Base-by-base conservation (phyloP, 768 basidiomycete genomes). In the Auricularia sp. region DNA sequence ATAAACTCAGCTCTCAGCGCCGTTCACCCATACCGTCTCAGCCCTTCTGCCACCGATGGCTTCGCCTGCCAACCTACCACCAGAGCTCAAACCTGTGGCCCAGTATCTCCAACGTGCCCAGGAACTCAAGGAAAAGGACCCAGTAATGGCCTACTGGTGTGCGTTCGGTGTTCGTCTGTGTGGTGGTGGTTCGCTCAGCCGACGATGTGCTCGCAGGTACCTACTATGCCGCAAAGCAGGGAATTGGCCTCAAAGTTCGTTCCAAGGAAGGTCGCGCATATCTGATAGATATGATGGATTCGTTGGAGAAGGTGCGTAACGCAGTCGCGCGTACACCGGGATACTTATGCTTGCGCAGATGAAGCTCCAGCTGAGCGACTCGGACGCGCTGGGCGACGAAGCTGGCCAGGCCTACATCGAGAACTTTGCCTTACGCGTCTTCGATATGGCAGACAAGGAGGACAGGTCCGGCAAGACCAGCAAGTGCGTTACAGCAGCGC, bases 141-240 rank as follows among this genome's bases (percentile, higher is more conserved):
- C 92, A 4, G 79, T 95, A 63, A 85, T 98, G 71, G 83, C 92
- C 3, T 98, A 98, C 73, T 99, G 96, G 95, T 95, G 96, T 96
- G 75, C 69, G 91, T 79, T 13, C 3, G 36, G n/a, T 39, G 3
- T 96, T 75, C 69, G 91, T 79, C 13, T 2, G 37, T 16, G 35
- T 2, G 35, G 5, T 54, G 24, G 54, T 3, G 62, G 14, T 34
- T 44, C 24, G 24, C 56, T 13, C 33, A 14, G 24, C 24, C 34
- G 56, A 59, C 56, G 56, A 29, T 8, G 37, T 59, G 61, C 39
- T 56, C 54, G 54, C 74, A 95, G 93, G 88, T 78, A 88, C 89
- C 54, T 97, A 94, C 79, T 89, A 94, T 74, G 95, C 93, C 66
- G 91, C 93, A 0, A 91, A 97, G 74, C 78, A 89, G 54, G 94